These are phyloP conservation scores for Evansstolkia leycettana DNA, from an alignment of 495 filamentous ascomycete genomes.

Conservation along the genomic window DNA sequence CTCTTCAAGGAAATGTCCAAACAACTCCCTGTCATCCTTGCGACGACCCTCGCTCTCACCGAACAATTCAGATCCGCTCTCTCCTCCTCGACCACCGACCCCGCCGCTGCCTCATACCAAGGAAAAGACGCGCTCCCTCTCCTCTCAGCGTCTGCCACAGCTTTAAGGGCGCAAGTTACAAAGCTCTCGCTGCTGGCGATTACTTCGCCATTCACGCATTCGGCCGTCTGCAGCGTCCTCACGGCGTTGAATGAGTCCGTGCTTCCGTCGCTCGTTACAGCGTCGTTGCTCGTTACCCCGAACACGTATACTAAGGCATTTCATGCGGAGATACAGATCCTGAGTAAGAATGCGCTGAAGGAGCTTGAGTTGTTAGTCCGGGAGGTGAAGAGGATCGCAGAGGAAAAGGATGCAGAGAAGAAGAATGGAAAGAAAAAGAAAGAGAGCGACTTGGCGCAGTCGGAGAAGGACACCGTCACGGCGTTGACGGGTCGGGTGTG, in stretches of 20 bases:
- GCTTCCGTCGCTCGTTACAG: slow-evolving; percentile 58
- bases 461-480: slow-evolving; percentile 27
- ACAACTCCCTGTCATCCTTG: slow-evolving; percentile 19
- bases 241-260: slow-evolving; percentile 51
- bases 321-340: slow-evolving; percentile 34
- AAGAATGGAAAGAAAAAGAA: slow-evolving; percentile 14
- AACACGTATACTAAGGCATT: slow-evolving; percentile 44
- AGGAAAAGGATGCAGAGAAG: slow-evolving; percentile 10
- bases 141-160: slow-evolving; percentile 48
- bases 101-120: slow-evolving; percentile 10
- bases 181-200: slow-evolving; percentile 78
- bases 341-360: slow-evolving; percentile 21
- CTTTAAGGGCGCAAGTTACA: slow-evolving; percentile 71
- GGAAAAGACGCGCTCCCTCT: slow-evolving; percentile 44
- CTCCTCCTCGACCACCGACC: slow-evolving; percentile 10
- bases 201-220: slow-evolving; percentile 70
- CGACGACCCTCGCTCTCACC: slow-evolving; percentile 20
- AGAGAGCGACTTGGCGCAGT: slow-evolving; percentile 13
- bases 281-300: slow-evolving; percentile 49
- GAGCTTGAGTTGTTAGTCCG: slow-evolving; percentile 27
- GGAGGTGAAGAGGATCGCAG: slow-evolving; percentile 18
- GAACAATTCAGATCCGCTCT: slow-evolving; percentile 29
- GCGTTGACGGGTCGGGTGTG: slow-evolving; percentile 37
- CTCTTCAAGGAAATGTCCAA: slow-evolving; percentile 21
- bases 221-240: slow-evolving; percentile 56